Evolutionary conservation across 2,329 filamentous ascomycete genomes (phyloP).

Genomic region (Verticillium zaregamsianum): DNA sequence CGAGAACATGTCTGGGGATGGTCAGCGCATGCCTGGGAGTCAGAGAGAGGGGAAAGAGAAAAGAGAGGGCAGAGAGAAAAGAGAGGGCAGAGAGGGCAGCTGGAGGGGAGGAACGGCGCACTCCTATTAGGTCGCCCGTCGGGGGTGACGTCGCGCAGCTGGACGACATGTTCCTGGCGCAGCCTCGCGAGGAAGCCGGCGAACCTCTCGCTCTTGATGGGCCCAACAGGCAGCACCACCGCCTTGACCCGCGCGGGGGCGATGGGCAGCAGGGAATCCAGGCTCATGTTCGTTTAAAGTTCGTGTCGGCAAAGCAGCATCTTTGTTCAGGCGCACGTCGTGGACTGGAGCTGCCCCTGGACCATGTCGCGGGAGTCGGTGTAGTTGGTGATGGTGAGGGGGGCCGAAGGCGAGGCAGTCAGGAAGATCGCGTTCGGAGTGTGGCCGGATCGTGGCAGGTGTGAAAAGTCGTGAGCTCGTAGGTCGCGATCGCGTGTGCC

Average conservation of each 20-base stretch:
- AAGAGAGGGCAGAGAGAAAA: conserved; percentile 3
- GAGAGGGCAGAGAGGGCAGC: too few relatives aligned
- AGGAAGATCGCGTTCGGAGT: background rate
- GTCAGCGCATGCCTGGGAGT: too few relatives aligned
- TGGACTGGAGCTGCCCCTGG: background rate
- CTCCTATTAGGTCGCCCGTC: conserved; percentile 83
- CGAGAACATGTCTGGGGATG: conserved; percentile 77
- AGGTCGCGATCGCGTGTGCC: background rate
- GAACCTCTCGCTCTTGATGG: conserved; percentile 79
- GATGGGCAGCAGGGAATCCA: conserved; percentile 85
- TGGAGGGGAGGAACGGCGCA: conserved; percentile 38
- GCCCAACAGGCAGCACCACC: conserved; percentile 80
- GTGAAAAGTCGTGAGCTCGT: background rate
- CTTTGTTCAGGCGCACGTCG: conserved; percentile 5
- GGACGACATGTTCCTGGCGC: conserved; percentile 74
- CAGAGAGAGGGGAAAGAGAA: background rate
- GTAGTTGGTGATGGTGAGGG: background rate
- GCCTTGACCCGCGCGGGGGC: conserved; percentile 88
- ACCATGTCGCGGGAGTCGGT: conserved; percentile 2
- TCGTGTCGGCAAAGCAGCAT: conserved; percentile 19
- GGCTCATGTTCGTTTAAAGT: conserved; percentile 64
- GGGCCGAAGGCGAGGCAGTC: background rate
- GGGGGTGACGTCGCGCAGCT: conserved; percentile 80
- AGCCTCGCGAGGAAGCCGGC: conserved; percentile 73
- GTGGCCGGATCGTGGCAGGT: background rate